Evolutionary conservation across 116 monocot genomes (phyloP).

Genomic region (Cymodocea nodosa): DNA sequence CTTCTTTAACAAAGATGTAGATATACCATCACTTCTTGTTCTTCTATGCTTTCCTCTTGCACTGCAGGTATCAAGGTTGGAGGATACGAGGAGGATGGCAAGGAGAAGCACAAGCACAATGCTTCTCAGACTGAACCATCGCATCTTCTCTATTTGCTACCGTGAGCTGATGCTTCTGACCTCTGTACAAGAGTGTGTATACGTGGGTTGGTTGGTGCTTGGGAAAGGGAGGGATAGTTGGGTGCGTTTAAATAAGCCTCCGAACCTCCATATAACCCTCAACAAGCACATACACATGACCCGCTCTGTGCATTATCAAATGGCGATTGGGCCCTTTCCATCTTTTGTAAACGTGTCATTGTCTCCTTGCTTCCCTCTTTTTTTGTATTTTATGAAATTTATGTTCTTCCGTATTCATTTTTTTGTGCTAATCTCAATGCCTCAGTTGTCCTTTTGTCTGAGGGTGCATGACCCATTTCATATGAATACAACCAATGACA

Average conservation of each 20-base stretch:
- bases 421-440: background rate
- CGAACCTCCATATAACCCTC: conserved; percentile 1
- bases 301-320: background rate
- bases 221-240: conserved; percentile 10
- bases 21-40: conserved; percentile 3
- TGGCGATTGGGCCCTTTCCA: background rate
- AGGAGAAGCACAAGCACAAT: conserved; percentile 25
- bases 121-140: conserved; percentile 15
- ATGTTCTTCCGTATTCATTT: background rate
- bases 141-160: conserved; percentile 2
- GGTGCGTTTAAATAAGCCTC: conserved; percentile 17
- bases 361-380: background rate
- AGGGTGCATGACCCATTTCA: background rate
- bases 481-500: background rate
- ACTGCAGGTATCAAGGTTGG: conserved; percentile 20
- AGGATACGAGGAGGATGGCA: conserved; percentile 14
- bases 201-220: conserved; percentile 2
- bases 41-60: conserved; percentile 39
- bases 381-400: background rate
- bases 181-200: background rate
- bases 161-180: background rate
- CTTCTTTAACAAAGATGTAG: conserved; percentile 14
- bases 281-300: background rate
- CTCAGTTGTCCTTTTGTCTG: background rate
- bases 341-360: background rate